Evolutionary conservation across 768 basidiomycete species (phyloP), one percentile per base, ranked within the genome.

Genomic region (Collybia sordida): DNA sequence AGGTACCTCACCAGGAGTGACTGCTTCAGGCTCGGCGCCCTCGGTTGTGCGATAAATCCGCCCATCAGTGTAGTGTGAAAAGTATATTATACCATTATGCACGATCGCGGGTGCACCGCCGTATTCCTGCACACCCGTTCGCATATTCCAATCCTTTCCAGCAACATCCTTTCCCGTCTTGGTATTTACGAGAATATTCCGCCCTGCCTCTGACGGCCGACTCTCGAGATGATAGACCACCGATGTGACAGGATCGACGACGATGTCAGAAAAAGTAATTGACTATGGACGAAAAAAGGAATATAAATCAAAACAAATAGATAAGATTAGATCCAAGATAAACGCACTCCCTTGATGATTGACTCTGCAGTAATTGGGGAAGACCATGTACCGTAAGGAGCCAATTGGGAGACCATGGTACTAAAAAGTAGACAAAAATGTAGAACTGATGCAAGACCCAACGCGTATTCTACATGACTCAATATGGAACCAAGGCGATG

Each of bases 341-440:
- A 42, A 50, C 59, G 8, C 53, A 72, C 72, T 41, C 69, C 68
- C 60, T 77, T 68, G 3, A 78, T 73, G 50, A 86, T 72, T 25
- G 71, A 65, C 36, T 82, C 78, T 17, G 79, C 68, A 1, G 77
- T 74, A 48, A 87, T 75, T 4, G 80, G 74, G 1, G 83, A 83
- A 4, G 68, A 63, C 85, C 86, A 88, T 18, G 77, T 78, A 21
- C 84, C 86, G 58, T 74, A 88, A 0, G 83, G 79, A 6, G 82
- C 80, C 45, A 37, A 48, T 43, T 55, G 37, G 21, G 41, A 31
- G 22, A 14, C 36, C 59, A 59, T 60, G n/a, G 31, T 12, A 31
- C 31, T 31, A 3, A 6, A 14, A 31, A 6, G 5, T 31, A 12
- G 31, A 31, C 9, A 31, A 31, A 12, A 31, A 31, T 4, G 11